A percentile compares a stretch with the other conserved stretches of the same genome.
Evolutionary conservation across 257 asterid species (phyloP).

Genomic region (Solanum corneliomulleri): DNA sequence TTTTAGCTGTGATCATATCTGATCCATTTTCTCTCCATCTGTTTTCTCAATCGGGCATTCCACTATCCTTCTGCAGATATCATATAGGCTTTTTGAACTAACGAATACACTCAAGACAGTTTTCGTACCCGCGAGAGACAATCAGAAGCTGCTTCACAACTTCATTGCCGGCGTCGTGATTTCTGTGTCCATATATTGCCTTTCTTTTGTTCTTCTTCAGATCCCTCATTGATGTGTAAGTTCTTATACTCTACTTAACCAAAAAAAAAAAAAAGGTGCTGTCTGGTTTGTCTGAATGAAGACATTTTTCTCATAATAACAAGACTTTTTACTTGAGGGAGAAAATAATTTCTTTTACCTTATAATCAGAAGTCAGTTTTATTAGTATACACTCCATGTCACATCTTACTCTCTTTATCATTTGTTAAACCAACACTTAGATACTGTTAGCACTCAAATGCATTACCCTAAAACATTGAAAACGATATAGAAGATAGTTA

Average conservation of each 20-base stretch:
- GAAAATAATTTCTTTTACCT: neutral
- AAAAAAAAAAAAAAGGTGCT: neutral
- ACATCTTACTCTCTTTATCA: neutral
- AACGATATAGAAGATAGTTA: neutral
- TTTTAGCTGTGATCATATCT: neutral
- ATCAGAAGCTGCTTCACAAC: constrained; percentile 53
- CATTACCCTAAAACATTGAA: neutral
- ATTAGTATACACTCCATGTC: neutral
- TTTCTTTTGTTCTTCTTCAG: constrained; percentile 63
- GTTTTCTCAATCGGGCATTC: neutral
- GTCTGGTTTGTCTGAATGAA: neutral
- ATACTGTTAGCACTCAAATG: neutral
- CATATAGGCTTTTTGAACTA: constrained; percentile 77
- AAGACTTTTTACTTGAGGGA: neutral
- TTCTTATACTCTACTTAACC: neutral
- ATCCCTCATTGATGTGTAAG: constrained; percentile 22
- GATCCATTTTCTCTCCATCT: neutral
- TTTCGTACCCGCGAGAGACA: constrained; percentile 71
- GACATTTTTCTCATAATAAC: neutral
- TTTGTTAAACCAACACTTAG: neutral
- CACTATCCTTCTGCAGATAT: constrained; percentile 39
- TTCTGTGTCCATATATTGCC: constrained; percentile 44
- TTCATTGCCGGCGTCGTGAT: constrained; percentile 48
- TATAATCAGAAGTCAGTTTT: neutral
- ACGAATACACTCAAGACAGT: constrained; percentile 76